Base-by-base conservation (phyloP, 169 alveolate genomes). In the Cryptosporidium viatorum region DNA sequence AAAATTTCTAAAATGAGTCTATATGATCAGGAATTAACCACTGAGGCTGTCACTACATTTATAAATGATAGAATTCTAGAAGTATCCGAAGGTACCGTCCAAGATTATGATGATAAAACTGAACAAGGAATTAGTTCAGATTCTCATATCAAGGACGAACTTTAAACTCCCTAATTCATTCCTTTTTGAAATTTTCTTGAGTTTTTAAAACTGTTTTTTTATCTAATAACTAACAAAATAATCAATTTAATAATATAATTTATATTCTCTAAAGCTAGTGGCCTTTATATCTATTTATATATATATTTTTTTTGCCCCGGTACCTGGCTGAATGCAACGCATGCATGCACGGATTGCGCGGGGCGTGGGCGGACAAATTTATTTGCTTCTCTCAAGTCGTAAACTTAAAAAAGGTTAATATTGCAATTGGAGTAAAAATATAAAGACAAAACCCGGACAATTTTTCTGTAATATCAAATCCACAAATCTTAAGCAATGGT, bases 401-500 rank as follows among this genome's bases (percentile, higher is more conserved):
- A 16, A 80, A 65, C 50, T 23, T 80, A 3, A 43, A 23, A 29
- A 80, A 62, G 6, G 23, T 26, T 33, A 65, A 43, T 37, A 80
- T 65, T 10, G 52, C 51, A 9, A 62, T 23, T 7, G 89, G 89
- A 8, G 89, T 80, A 48, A 80, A 80, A 29, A 80, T 67, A 48
- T 80, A 80, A 14, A 80, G 62, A 33, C 31, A 45, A 23, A 80
- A 80, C 29, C 89, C 89, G 2, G 89, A 59, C 14, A 80, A 80
- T 12, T 70, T 59, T 31, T 80, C 89, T 16, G 71, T 80, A 9
- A 80, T 67, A 48, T 80, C 74, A 50, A 80, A 62, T 21, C 89
- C 89, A 26, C 71, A 80, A 23, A 80, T 62, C 45, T 80, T 80
- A 3, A 80, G 31, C 18, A 67, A 35, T 9, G 89, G 89, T 2